A percentile compares a stretch with the other conserved stretches of the same genome.
Conservation (phyloP, 257 asterid species). For the Misopates orontium region DNA sequence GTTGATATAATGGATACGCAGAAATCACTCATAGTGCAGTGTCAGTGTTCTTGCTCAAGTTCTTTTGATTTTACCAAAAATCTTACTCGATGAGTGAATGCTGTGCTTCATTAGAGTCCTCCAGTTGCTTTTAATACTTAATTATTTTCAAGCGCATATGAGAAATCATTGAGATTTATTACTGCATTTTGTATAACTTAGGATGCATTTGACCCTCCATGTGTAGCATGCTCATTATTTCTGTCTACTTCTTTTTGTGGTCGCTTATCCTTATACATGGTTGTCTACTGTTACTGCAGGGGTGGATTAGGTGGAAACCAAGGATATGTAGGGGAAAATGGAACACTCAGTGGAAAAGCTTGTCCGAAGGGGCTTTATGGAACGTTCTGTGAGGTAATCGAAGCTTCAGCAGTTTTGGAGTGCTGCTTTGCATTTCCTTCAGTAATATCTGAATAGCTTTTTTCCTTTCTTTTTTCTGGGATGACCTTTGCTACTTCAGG, state of each 20-base stretch:
- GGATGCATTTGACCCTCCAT: background rate
- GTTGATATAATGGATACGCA: too few relatives aligned
- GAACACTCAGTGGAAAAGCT: conserved; percentile 88
- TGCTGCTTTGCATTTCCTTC: background rate
- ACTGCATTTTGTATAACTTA: background rate
- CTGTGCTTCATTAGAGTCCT: background rate
- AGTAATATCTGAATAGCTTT: too few relatives aligned
- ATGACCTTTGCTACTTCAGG: conserved; percentile 5
- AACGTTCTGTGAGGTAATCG: conserved; percentile 72
- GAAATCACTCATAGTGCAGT: too few relatives aligned
- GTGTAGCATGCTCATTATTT: conserved; percentile 1
- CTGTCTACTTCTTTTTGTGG: conserved; percentile 4
- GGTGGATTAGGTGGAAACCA: conserved; percentile 85
- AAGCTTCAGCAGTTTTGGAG: background rate
- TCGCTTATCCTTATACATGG: conserved; percentile 14
- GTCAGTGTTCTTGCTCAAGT: too few relatives aligned
- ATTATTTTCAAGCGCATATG: background rate
- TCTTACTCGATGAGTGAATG: background rate
- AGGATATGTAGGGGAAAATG: conserved; percentile 73
- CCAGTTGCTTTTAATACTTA: conserved; percentile 5
- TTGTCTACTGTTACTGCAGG: conserved; percentile 44
- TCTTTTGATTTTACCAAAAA: too few relatives aligned
- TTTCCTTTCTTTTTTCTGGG: too few relatives aligned
- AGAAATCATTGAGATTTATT: conserved; percentile 1
- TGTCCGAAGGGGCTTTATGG: conserved; percentile 98